Conservation (phyloP, 129 eudicot genomes). For the Centrapalus pauciflorus region DNA sequence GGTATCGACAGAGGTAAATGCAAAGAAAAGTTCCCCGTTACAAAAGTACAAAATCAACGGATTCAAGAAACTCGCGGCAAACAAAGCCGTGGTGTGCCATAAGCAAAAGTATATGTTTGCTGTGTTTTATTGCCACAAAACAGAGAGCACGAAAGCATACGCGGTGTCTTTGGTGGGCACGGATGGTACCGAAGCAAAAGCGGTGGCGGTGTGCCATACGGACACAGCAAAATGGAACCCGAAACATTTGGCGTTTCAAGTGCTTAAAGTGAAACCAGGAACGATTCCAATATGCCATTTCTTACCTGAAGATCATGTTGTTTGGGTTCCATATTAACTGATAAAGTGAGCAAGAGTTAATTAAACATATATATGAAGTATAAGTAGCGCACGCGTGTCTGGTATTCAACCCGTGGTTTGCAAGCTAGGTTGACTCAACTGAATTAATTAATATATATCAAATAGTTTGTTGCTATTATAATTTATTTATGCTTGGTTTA, state of each 20-base stretch:
- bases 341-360: background rate
- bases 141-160: conserved; percentile 32
- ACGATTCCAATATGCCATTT: conserved; percentile 66
- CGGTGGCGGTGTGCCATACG: conserved; percentile 35
- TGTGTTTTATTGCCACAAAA: conserved; percentile 63
- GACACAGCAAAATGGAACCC: conserved; percentile 54
- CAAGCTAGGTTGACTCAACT: too few species aligned
- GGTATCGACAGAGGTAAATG: conserved; percentile 34
- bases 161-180: conserved; percentile 27
- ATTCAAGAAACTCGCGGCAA: conserved; percentile 25
- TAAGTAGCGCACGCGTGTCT: conserved; percentile 6
- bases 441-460: too few species aligned
- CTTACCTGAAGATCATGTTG: conserved; percentile 69
- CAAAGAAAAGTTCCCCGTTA: conserved; percentile 7
- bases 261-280: conserved; percentile 71
- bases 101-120: conserved; percentile 56
- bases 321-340: conserved; percentile 65
- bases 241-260: conserved; percentile 60
- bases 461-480: too few species aligned
- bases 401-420: too few species aligned
- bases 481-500: too few species aligned
- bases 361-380: background rate
- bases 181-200: conserved; percentile 19
- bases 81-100: conserved; percentile 52
- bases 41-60: conserved; percentile 34